Conservation (phyloP, 1,139 yeast species). For the Kodamaea suecica region DNA sequence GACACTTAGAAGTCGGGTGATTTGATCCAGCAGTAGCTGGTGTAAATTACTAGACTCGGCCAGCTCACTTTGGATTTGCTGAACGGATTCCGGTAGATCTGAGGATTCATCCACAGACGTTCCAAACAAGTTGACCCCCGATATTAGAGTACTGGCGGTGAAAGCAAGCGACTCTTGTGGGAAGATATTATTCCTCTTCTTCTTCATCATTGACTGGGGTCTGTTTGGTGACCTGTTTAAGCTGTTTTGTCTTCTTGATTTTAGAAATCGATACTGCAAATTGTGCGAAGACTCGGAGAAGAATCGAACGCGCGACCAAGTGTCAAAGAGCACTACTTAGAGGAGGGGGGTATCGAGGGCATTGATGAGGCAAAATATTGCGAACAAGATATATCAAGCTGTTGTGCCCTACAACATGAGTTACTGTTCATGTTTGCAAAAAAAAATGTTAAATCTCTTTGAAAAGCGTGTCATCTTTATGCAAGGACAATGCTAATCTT, state of each 20-base stretch:
- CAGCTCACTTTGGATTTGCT: background rate
- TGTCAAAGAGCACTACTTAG: no score
- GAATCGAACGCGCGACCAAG: slow-evolving; percentile 11
- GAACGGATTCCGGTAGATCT: no score
- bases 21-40: slow-evolving; percentile 21
- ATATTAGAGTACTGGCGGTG: background rate
- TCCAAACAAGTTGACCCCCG: slow-evolving; percentile 9
- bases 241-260: background rate
- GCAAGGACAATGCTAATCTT: slow-evolving; percentile 99
- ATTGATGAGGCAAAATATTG: no score
- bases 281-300: background rate
- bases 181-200: slow-evolving; percentile 12
- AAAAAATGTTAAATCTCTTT: slow-evolving; percentile 88
- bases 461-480: slow-evolving; percentile 98
- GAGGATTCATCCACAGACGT: slow-evolving; percentile 1
- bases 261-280: background rate
- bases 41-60: slow-evolving; percentile 12
- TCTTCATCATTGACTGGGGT: slow-evolving; percentile 9
- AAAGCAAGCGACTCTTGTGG: slow-evolving; percentile 11
- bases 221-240: no score
- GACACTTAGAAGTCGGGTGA: slow-evolving; percentile 28
- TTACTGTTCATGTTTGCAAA: no score
- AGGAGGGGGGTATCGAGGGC: no score
- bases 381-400: no score
- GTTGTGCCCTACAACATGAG: no score